phyloP scores from a whole-genome alignment of 2,329 filamentous ascomycete species.

The Fusarium sp. region DNA sequence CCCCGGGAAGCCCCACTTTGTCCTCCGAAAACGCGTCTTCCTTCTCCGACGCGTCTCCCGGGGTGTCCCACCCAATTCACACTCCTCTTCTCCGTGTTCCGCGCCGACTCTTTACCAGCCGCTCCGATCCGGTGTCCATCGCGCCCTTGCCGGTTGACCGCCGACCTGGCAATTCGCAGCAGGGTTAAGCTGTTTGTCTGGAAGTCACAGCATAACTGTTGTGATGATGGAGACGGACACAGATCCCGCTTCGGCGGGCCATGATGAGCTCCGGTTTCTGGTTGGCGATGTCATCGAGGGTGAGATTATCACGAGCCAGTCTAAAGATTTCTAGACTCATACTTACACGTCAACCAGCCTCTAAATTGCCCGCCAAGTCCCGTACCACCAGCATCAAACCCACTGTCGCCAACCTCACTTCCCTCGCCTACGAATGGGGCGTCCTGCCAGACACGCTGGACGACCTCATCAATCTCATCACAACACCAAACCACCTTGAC shows the following conservation, averaged over 20 bases:
- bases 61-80: conserved; percentile 31
- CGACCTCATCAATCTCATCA: conserved; percentile 73
- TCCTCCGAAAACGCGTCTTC: conserved; percentile 31
- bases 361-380: conserved; percentile 72
- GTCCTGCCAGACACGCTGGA: conserved; percentile 69
- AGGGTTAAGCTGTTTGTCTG: not conserved
- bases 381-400: conserved; percentile 71
- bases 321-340: not conserved
- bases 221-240: conserved; percentile 32
- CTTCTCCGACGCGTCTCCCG: conserved; percentile 33
- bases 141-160: not conserved
- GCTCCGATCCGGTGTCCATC: conserved; percentile 16
- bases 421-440: conserved; percentile 74
- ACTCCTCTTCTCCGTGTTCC: conserved; percentile 4
- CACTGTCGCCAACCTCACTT: conserved; percentile 70
- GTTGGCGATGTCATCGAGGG: conserved; percentile 51
- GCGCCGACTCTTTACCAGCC: conserved; percentile 5
- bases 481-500: conserved; percentile 75
- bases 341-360: conserved; percentile 53
- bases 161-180: not conserved
- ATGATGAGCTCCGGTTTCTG: conserved; percentile 49
- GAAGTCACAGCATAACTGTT: not conserved
- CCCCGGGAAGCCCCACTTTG: conserved; percentile 23
- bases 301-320: conserved; percentile 20
- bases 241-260: conserved; percentile 40